Evolutionary conservation across 2,329 filamentous ascomycete species (phyloP).

Genomic region (Ascochyta clinopodiicola): DNA sequence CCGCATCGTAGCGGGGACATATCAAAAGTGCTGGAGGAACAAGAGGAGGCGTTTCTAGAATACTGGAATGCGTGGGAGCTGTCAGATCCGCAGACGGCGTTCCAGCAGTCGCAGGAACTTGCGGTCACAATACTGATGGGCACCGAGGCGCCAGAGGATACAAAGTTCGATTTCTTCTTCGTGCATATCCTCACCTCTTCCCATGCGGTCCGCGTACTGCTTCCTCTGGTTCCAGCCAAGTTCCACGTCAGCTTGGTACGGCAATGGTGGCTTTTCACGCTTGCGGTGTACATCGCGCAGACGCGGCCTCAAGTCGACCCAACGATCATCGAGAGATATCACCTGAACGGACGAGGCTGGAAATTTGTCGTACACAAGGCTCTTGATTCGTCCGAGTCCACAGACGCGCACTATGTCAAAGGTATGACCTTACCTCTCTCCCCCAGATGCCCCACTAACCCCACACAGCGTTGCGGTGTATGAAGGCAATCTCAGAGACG

Average conservation of each 20-base stretch:
- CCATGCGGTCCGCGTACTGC: slow-evolving; percentile 84
- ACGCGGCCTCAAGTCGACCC: slow-evolving; percentile 74
- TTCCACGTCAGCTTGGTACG: slow-evolving; percentile 77
- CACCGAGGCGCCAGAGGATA: slow-evolving; percentile 39
- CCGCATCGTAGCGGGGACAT: slow-evolving; percentile 68
- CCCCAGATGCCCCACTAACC: not conserved
- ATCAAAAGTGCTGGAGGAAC: slow-evolving; percentile 69
- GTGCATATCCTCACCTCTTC: slow-evolving; percentile 83
- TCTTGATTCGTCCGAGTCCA: slow-evolving; percentile 69
- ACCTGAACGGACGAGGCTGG: slow-evolving; percentile 75
- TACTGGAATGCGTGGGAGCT: slow-evolving; percentile 91
- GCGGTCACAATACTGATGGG: slow-evolving; percentile 68
- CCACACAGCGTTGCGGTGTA: slow-evolving; percentile 68
- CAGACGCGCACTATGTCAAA: slow-evolving; percentile 87
- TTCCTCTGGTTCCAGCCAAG: slow-evolving; percentile 76
- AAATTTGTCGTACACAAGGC: slow-evolving; percentile 75
- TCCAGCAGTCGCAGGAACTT: slow-evolving; percentile 70
- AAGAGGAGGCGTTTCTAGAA: slow-evolving; percentile 75
- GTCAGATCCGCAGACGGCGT: slow-evolving; percentile 71
- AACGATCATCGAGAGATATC: slow-evolving; percentile 63
- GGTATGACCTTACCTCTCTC: slow-evolving; percentile 52
- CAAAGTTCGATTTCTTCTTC: slow-evolving; percentile 80
- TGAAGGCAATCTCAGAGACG: slow-evolving; percentile 74
- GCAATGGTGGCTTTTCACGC: slow-evolving; percentile 87
- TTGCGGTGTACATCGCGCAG: slow-evolving; percentile 79